phyloP scores from a whole-genome alignment of 2,329 filamentous ascomycete species.

The Thelonectria olida region DNA sequence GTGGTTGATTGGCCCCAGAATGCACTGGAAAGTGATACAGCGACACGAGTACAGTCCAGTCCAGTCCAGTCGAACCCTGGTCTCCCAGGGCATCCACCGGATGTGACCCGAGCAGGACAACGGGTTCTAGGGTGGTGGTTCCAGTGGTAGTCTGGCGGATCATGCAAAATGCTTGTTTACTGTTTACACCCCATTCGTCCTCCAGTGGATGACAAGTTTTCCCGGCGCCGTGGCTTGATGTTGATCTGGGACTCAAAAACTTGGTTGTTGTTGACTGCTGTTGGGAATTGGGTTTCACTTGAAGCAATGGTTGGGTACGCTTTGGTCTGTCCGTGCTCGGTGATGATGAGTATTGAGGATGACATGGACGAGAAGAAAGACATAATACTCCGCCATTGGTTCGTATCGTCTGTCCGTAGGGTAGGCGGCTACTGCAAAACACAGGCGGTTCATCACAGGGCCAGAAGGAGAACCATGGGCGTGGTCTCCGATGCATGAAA shows the following conservation, averaged over 20 bases:
- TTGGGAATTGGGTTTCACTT: background rate
- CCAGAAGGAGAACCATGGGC: too few species aligned
- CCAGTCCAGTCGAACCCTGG: too few species aligned
- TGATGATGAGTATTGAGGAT: background rate
- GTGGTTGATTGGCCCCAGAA: background rate
- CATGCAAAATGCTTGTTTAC: conserved; percentile 40
- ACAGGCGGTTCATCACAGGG: background rate
- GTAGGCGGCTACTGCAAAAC: background rate
- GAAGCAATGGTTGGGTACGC: background rate
- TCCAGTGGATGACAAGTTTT: conserved; percentile 2
- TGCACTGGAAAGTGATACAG: too few species aligned
- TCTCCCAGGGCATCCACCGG: conserved; percentile 23
- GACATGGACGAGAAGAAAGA: too few species aligned
- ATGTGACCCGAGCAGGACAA: conserved; percentile 30
- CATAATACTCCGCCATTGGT: too few species aligned
- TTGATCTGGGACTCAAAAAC: background rate
- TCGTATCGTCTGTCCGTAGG: too few species aligned
- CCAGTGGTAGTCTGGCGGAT: conserved; percentile 26
- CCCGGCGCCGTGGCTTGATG: conserved; percentile 3
- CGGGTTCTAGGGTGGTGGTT: background rate
- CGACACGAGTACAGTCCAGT: too few species aligned
- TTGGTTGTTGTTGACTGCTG: background rate
- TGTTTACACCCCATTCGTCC: conserved; percentile 21
- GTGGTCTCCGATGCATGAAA: conserved; percentile 2
- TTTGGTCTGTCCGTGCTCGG: background rate